Base-by-base conservation (phyloP, 495 filamentous ascomycete genomes). In the Aspergillus wentii region DNA sequence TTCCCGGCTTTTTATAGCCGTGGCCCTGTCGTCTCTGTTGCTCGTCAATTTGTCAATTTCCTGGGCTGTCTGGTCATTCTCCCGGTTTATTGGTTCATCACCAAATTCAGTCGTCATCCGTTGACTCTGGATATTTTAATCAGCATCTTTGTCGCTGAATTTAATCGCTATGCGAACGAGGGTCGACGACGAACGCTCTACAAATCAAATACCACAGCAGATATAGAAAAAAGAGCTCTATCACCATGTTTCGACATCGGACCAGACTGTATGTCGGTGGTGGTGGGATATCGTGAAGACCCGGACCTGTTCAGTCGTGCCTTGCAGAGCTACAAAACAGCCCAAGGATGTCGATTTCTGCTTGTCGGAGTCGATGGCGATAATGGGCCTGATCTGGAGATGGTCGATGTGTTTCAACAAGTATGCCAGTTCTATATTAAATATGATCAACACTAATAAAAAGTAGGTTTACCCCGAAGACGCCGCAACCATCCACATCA, bases 261-360 rank as follows among this genome's bases (percentile, higher is more conserved):
- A 2, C 40, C 44, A 13, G 48, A 54, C 21, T 57, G 54, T 21
- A 48, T 62, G 47, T 55, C 58, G 5, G 51, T 48, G 0, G 50
- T 62, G 35, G 58, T 62, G 4, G 58, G 58, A 13, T 62, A 62
- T 40, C 58, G 58, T 17, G 58, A 62, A 41, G 55, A 62, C 18
- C 55, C 55, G 9, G 46, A 47, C 9, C 36, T 62, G 5, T 62
- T 54, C 36, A 35, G 37, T 19, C 48, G 54, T 11, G 56, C 55
- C 11, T 38, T 62, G 38, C 45, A 57, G n/a, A 62, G 58, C 34
- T 62, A 62, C 37, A 48, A 40, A 13, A 30, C 26, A 13, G 42
- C 55, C 0, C 35, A 49, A 5, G 55, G 51, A 10, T 51, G 53
- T 11, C 52, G 56, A 1, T 54, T 62, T 17, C 35, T 56, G 23